phyloP scores from a whole-genome alignment of 805 yeast genomes.

The Jamesozyma piceae region DNA sequence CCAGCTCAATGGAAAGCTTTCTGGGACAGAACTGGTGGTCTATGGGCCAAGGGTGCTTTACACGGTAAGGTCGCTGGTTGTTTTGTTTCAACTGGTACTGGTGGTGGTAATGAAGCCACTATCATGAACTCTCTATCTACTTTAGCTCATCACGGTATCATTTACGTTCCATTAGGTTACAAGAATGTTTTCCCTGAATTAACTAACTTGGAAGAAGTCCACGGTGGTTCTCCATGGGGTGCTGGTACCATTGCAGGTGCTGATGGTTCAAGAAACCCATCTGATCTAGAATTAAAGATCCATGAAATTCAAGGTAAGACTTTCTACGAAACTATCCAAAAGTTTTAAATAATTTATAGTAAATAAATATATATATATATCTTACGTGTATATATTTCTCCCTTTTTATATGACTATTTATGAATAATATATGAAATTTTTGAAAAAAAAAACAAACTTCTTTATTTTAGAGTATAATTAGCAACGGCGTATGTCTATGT shows the following conservation, averaged over 20 bases:
- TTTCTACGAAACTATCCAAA: slow-evolving; percentile 39
- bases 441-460: too few relatives aligned
- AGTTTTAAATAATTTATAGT: background rate
- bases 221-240: slow-evolving; percentile 83
- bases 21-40: slow-evolving; percentile 69
- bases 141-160: slow-evolving; percentile 72
- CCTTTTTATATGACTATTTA: too few relatives aligned
- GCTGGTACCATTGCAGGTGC: slow-evolving; percentile 73
- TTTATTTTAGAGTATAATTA: too few relatives aligned
- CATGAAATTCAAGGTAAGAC: slow-evolving; percentile 61
- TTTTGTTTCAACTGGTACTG: slow-evolving; percentile 68
- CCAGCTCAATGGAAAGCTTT: slow-evolving; percentile 74
- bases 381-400: background rate
- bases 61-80: slow-evolving; percentile 67
- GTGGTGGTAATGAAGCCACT: slow-evolving; percentile 80
- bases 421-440: too few relatives aligned
- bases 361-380: background rate
- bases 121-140: slow-evolving; percentile 53
- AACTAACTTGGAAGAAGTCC: slow-evolving; percentile 50
- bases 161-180: slow-evolving; percentile 73
- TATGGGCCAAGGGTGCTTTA: slow-evolving; percentile 69
- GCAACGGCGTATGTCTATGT: too few relatives aligned
- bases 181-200: slow-evolving; percentile 46
- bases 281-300: slow-evolving; percentile 51
- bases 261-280: slow-evolving; percentile 66